Evolutionary conservation across 129 eudicot genomes (phyloP).

Genomic region (Cynara cardunculus): DNA sequence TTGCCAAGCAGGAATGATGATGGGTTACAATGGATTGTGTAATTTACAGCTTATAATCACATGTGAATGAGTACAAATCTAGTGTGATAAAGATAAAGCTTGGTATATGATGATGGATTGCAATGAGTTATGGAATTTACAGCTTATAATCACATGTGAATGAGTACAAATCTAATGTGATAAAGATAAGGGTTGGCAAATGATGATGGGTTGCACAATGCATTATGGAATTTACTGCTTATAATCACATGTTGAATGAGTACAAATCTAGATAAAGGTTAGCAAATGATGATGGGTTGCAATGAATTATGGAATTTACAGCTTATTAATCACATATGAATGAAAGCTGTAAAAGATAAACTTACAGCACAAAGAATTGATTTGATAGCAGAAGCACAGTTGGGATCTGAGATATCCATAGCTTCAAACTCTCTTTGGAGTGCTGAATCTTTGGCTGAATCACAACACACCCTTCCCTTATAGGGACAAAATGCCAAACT

Average conservation of each 20-base stretch:
- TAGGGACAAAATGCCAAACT: slow-evolving; percentile 62
- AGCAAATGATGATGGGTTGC: neutral
- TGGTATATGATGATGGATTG: no score
- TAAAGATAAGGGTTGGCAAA: no score
- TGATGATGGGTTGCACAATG: neutral
- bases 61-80: neutral
- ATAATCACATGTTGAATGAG: neutral
- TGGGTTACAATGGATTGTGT: neutral
- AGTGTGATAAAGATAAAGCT: neutral
- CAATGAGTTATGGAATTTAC: no score
- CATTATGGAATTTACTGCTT: neutral
- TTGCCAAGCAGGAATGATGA: neutral
- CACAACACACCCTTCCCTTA: slow-evolving; percentile 74
- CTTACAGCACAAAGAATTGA: slow-evolving; percentile 90
- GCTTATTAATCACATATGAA: neutral
- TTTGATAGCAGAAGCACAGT: slow-evolving; percentile 76
- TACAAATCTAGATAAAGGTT: no score
- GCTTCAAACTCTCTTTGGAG: slow-evolving; percentile 58
- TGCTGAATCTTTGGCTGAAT: slow-evolving; percentile 53
- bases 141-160: neutral
- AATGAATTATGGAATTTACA: neutral
- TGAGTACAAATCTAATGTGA: no score
- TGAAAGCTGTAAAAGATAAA: neutral
- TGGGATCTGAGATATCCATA: slow-evolving; percentile 65
- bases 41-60: neutral